phyloP scores from a whole-genome alignment of 2,329 filamentous ascomycete species.

The Pyrenophora graminea region DNA sequence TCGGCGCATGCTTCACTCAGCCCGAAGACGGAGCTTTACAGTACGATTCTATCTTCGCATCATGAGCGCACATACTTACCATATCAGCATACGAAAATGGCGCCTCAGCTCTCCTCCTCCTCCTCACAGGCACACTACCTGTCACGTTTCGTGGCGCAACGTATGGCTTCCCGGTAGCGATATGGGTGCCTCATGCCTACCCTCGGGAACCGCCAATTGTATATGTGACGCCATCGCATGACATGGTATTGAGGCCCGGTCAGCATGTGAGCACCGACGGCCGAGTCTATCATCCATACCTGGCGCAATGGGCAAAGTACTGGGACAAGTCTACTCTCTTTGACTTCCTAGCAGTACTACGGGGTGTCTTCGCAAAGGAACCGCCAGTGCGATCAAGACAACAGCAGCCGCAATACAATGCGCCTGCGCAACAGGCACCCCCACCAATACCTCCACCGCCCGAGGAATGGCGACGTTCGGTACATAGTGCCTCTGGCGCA shows the following conservation, averaged over 20 bases:
- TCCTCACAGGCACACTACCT: slow-evolving; percentile 86
- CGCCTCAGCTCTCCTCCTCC: slow-evolving; percentile 80
- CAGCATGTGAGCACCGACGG: slow-evolving; percentile 95
- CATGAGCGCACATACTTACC: slow-evolving; percentile 17
- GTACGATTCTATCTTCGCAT: slow-evolving; percentile 56
- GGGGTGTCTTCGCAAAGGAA: slow-evolving; percentile 90
- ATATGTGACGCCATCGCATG: slow-evolving; percentile 85
- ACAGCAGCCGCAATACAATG: slow-evolving; percentile 47
- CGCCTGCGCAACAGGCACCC: slow-evolving; percentile 37
- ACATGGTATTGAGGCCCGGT: slow-evolving; percentile 86
- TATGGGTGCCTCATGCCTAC: slow-evolving; percentile 94
- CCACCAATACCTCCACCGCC: slow-evolving; percentile 69
- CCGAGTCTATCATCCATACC: slow-evolving; percentile 91
- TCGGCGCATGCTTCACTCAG: slow-evolving; percentile 77
- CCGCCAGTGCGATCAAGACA: slow-evolving; percentile 81
- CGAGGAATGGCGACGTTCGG: slow-evolving; percentile 55
- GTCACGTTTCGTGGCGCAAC: slow-evolving; percentile 85
- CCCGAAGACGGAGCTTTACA: slow-evolving; percentile 92
- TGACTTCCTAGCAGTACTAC: slow-evolving; percentile 80
- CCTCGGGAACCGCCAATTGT: slow-evolving; percentile 82
- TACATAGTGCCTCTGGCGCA: slow-evolving; percentile 35
- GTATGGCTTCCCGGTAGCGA: slow-evolving; percentile 86
- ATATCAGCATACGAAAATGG: slow-evolving; percentile 83
- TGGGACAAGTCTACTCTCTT: slow-evolving; percentile 89
- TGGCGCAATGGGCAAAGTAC: slow-evolving; percentile 85